Evolutionary conservation across 2,329 filamentous ascomycete genomes (phyloP), one percentile per base, ranked within the genome.

Genomic region (Fusarium compactum): DNA sequence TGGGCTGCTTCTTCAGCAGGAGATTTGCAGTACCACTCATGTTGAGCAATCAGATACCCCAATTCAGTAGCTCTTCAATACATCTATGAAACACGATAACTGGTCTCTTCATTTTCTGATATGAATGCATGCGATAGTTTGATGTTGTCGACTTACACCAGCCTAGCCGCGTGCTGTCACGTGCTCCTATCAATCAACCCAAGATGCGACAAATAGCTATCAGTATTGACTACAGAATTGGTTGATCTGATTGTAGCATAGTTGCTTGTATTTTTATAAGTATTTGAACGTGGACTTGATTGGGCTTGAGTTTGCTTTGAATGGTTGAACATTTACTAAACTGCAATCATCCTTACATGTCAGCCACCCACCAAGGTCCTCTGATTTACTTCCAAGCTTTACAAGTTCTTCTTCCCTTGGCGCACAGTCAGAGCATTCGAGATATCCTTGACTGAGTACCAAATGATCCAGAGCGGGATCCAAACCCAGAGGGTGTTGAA

Each of bases 401-500:
- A 80, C 40, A 75, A 29, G 2, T 70, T 74, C 72, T 81, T 82
- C 58, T 76, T 81, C 2, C 62, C 57, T 22, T 75, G 53, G 5
- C 78, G 76, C 41, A 72, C 70, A 4, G 58, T 78, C 70, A 89
- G 86, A 0, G 88, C 88, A 57, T 84, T 80, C 11, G 82, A 82
- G 55, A 91, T 89, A 67, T 91, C 87, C 22, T 75, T 70, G 43
- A 84, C 83, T 3, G 85, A 83, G 59, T 89, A 83, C 71, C 83
- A 89, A 58, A 90, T 81, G 22, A 85, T 82, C 77, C 89, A 91
- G 3, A 87, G 59, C 1, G 90, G 90, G 66, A 91, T 84, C 66
- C 86, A 85, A 6, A 92, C 89, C 90, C 90, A 92, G 6, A 91
- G 80, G 72, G 84, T 85, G 78, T 92, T 92, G 82, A 92, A 91